A percentile compares a stretch with the other conserved stretches of the same genome.
phyloP scores from a whole-genome alignment of 768 basidiomycete species.

The Strobilomyces echinocephalus region DNA sequence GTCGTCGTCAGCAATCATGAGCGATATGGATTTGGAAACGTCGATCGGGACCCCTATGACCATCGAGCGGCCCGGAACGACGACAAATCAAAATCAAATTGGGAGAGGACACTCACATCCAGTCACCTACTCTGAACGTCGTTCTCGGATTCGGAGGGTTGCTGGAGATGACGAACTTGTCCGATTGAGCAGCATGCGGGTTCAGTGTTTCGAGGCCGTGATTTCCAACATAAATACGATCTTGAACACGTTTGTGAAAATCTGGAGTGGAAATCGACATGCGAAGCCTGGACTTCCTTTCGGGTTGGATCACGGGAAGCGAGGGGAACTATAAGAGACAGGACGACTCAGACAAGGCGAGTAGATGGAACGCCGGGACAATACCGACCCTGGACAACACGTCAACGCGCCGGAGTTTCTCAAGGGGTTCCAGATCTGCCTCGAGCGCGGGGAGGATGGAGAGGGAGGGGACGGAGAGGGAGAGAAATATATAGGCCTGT shows the following conservation, averaged over 20 bases:
- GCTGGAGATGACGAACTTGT: slow-evolving; percentile 55
- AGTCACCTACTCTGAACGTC: slow-evolving; percentile 65
- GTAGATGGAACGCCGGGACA: background rate
- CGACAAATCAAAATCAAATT: slow-evolving; percentile 16
- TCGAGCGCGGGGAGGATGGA: slow-evolving; percentile 55
- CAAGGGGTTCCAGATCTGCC: slow-evolving; percentile 56
- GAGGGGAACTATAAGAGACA: slow-evolving; percentile 14
- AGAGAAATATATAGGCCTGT: slow-evolving; percentile 54
- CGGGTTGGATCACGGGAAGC: slow-evolving; percentile 20
- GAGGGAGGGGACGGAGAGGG: slow-evolving; percentile 44
- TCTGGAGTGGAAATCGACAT: slow-evolving; percentile 34
- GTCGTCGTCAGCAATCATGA: background rate
- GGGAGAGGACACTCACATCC: slow-evolving; percentile 58
- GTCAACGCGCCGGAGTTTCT: slow-evolving; percentile 49
- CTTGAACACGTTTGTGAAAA: slow-evolving; percentile 22
- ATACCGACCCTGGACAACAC: slow-evolving; percentile 23
- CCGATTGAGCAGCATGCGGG: slow-evolving; percentile 6
- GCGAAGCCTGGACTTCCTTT: slow-evolving; percentile 23
- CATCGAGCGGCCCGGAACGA: background rate
- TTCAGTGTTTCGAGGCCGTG: background rate
- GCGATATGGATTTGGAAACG: slow-evolving; percentile 1
- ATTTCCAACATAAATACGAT: slow-evolving; percentile 12
- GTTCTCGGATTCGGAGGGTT: slow-evolving; percentile 70
- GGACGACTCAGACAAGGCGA: background rate
- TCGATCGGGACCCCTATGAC: slow-evolving; percentile 15